Evolutionary conservation across 2,329 filamentous ascomycete genomes (phyloP), one percentile per base, ranked within the genome.

Genomic region (Colletotrichum sublineola): DNA sequence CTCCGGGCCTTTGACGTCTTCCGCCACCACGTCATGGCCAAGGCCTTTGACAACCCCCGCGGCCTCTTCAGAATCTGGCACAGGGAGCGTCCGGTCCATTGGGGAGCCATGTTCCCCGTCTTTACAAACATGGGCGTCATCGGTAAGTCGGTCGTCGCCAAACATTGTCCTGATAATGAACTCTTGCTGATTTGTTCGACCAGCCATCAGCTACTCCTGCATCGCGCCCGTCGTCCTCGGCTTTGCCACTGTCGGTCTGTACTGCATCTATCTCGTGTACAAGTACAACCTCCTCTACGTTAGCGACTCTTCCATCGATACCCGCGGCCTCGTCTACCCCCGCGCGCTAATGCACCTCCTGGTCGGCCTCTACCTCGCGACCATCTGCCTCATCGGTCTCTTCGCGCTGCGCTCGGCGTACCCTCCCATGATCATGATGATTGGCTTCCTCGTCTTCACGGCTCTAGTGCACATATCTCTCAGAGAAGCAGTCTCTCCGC

Each of bases 261-360:
- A 87, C 31, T 85, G 96, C 53, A 95, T 97, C 82, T 97, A 97
- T 80, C 85, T 96, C 64, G 93, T 95, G 60, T 97, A 94, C 86
- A 90, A 93, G 24, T 97, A 98, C 86, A 97, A 97, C 79, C 83
- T 98, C 67, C 87, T 98, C 62, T 98, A 94, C 81, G 94, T 97
- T 46, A 92, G 91, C 63, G 93, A 97, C 79, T 90, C 93, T 11
- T 84, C 90, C 71, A 91, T 97, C 77, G 95, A 98, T 79, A 97
- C 94, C 48, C 94, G 97, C 78, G 95, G 96, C 20, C 88, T 96
- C 18, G 91, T 94, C 76, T 98, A 97, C 79, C 92, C 94, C 1
- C 92, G 92, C n/a, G 95, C 94, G 1, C 85, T 98, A 63, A 92
- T 97, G 80, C 95, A 98, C 71, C 89, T 97, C 60, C 90, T 96